A percentile compares a stretch with the other conserved stretches of the same genome.
Conservation (phyloP, 2,329 filamentous ascomycete genomes). For the Cladosporium sp. region DNA sequence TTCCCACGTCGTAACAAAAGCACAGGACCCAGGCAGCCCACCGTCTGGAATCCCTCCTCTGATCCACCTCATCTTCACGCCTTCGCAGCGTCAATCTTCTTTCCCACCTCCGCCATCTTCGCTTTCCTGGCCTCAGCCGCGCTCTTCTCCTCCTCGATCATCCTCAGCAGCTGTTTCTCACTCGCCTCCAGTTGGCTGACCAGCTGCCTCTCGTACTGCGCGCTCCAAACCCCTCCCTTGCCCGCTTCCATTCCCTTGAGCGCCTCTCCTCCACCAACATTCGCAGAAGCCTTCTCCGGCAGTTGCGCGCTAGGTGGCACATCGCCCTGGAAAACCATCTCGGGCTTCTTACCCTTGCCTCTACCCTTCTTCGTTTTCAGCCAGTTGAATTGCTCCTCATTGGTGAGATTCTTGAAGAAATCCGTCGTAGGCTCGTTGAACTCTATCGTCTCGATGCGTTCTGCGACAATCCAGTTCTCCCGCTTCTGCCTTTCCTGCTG, state of each 20-base stretch:
- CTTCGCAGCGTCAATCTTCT: slow-evolving; percentile 17
- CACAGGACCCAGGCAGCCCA: background rate
- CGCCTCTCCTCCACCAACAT: slow-evolving; percentile 39
- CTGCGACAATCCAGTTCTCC: slow-evolving; percentile 64
- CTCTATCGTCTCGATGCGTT: slow-evolving; percentile 88
- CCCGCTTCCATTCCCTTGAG: slow-evolving; percentile 60
- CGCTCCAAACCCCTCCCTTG: slow-evolving; percentile 53
- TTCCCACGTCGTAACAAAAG: background rate
- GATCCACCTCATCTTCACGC: background rate
- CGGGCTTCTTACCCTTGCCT: slow-evolving; percentile 48
- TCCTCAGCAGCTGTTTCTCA: slow-evolving; percentile 53
- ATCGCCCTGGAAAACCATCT: slow-evolving; percentile 55
- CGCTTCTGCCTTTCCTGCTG: slow-evolving; percentile 65
- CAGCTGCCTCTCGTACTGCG: slow-evolving; percentile 29
- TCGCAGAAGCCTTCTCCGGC: slow-evolving; percentile 51
- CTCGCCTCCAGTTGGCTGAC: slow-evolving; percentile 51
- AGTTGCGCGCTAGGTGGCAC: slow-evolving; percentile 65
- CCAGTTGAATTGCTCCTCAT: slow-evolving; percentile 58
- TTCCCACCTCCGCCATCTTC: slow-evolving; percentile 26
- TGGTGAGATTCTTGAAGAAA: slow-evolving; percentile 82
- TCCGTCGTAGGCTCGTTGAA: slow-evolving; percentile 96
- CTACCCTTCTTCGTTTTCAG: slow-evolving; percentile 54
- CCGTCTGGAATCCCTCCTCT: too few relatives aligned
- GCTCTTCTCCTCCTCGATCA: slow-evolving; percentile 28
- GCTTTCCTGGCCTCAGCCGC: slow-evolving; percentile 26